These are phyloP conservation scores for Aspergillus persii DNA, from an alignment of 2,329 filamentous ascomycete genomes.

Conservation along the genomic window DNA sequence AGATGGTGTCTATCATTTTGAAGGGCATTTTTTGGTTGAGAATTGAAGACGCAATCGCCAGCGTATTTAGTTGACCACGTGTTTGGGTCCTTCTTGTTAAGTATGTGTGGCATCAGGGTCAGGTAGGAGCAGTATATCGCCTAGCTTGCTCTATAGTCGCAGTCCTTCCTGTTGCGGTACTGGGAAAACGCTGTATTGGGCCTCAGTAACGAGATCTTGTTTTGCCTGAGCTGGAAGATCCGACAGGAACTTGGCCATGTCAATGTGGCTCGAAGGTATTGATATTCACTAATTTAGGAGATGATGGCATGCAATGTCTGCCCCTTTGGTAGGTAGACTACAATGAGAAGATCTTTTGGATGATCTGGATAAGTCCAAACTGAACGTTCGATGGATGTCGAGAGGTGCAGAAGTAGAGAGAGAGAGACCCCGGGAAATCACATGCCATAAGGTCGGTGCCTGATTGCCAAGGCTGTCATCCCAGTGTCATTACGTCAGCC, in stretches of 20 bases:
- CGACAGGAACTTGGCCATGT: not conserved
- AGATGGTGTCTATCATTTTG: not conserved
- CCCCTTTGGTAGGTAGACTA: too few relatives aligned
- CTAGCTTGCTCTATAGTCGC: too few relatives aligned
- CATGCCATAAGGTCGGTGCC: not conserved
- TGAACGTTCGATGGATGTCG: not conserved
- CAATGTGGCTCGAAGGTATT: not conserved
- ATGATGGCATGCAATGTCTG: too few relatives aligned
- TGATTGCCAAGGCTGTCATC: not conserved
- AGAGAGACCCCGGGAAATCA: not conserved
- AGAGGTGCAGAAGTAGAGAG: not conserved
- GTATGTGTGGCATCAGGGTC: not conserved
- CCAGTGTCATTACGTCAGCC: not conserved
- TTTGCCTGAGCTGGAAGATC: not conserved
- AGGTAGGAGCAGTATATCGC: not conserved
- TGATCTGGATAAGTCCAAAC: too few relatives aligned
- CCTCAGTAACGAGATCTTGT: not conserved
- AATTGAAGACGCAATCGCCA: too few relatives aligned
- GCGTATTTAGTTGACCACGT: too few relatives aligned
- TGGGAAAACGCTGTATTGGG: not conserved
- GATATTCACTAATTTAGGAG: too few relatives aligned
- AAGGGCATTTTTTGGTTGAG: too few relatives aligned
- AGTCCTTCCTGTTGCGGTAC: not conserved
- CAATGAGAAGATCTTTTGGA: not conserved
- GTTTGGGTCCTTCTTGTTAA: too few relatives aligned